phyloP scores from a whole-genome alignment of 2,329 filamentous ascomycete species.

The Trichoderma semiorbis region DNA sequence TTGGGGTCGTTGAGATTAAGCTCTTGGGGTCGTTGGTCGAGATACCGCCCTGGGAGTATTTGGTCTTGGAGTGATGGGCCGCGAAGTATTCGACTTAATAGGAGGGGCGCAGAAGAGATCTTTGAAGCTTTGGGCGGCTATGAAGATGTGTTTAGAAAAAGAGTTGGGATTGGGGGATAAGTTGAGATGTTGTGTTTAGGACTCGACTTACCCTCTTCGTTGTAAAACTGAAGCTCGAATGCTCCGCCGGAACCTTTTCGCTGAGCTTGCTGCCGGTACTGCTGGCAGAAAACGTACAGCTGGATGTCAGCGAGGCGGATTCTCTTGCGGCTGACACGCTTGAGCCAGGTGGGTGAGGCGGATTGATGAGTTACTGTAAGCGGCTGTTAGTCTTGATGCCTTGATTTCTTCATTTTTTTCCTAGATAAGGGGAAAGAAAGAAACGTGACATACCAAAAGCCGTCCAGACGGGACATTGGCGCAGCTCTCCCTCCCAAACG shows the following conservation, averaged over 20 bases:
- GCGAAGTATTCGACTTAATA: neutral
- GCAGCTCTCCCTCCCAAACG: conserved; percentile 52
- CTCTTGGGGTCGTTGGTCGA: conserved; percentile 8
- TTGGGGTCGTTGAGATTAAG: conserved; percentile 8
- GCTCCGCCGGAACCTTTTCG: conserved; percentile 45
- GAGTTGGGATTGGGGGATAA: too few species aligned
- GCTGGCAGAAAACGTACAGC: conserved; percentile 57
- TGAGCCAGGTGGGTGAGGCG: conserved; percentile 48
- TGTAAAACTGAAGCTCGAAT: conserved; percentile 51
- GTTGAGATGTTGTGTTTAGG: neutral
- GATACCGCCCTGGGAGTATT: neutral
- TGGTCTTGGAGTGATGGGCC: conserved; percentile 8
- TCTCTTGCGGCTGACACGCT: conserved; percentile 43
- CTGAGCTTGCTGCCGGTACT: conserved; percentile 52
- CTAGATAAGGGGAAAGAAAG: neutral
- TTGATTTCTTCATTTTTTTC: neutral
- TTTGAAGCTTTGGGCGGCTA: conserved; percentile 39
- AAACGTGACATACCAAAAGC: conserved; percentile 50
- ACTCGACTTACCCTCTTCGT: conserved; percentile 36
- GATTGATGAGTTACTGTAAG: conserved; percentile 51
- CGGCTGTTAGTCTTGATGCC: neutral
- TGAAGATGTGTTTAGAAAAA: neutral
- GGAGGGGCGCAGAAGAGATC: conserved; percentile 37
- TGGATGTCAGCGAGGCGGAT: conserved; percentile 54
- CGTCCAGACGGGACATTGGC: conserved; percentile 59